These are phyloP conservation scores for Ilyonectria sp. DNA, from an alignment of 2,329 filamentous ascomycete genomes.

Conservation along the genomic window DNA sequence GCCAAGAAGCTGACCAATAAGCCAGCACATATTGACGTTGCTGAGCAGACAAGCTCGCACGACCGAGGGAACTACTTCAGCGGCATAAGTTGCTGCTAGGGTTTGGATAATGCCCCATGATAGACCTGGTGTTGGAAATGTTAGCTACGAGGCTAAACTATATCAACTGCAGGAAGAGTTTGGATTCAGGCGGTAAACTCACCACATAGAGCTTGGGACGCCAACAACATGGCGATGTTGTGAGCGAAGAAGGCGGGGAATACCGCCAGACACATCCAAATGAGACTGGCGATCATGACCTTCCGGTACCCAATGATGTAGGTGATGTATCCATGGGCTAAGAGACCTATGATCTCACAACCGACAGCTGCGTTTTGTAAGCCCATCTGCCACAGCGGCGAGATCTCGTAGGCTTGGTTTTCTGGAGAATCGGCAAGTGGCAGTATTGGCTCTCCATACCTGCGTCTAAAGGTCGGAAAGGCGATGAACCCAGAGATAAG, in stretches of 20 bases:
- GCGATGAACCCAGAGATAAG: constrained; percentile 46
- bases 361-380: constrained; percentile 61
- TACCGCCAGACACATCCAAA: constrained; percentile 54
- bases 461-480: constrained; percentile 49
- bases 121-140: constrained; percentile 36
- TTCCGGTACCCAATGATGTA: constrained; percentile 57
- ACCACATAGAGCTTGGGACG: constrained; percentile 54
- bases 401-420: constrained; percentile 53
- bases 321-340: constrained; percentile 59
- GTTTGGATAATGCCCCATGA: constrained; percentile 56
- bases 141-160: background rate
- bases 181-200: constrained; percentile 40
- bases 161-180: background rate
- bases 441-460: constrained; percentile 42
- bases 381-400: constrained; percentile 62
- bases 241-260: constrained; percentile 60
- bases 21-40: constrained; percentile 61
- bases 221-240: constrained; percentile 53
- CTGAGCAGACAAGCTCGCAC: constrained; percentile 54
- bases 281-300: constrained; percentile 56
- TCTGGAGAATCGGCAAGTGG: constrained; percentile 1
- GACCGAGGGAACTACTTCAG: constrained; percentile 55
- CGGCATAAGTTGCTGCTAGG: constrained; percentile 57
- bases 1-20: constrained; percentile 57
- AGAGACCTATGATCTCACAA: constrained; percentile 61